phyloP scores from a whole-genome alignment of 2,329 filamentous ascomycete genomes.

The Neoscytalidium dimidiatum region DNA sequence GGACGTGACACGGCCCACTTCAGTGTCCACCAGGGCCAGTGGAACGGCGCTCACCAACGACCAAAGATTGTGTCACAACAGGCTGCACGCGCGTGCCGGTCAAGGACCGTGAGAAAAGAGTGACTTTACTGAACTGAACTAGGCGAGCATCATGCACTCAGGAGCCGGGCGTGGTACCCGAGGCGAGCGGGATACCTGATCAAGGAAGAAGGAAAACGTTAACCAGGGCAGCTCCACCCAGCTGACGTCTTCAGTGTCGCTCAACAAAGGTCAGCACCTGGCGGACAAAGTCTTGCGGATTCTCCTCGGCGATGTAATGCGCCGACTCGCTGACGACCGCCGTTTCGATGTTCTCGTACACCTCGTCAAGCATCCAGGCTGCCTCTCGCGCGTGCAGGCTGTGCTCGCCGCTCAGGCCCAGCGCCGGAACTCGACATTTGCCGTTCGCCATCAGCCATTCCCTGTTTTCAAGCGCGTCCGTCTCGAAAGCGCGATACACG shows the following conservation, averaged over 20 bases:
- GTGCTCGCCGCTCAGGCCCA: slow-evolving; percentile 29
- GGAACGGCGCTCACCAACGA: not conserved
- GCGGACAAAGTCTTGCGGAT: slow-evolving; percentile 26
- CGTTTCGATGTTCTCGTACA: slow-evolving; percentile 25
- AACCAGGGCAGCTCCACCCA: not conserved
- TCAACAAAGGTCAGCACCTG: slow-evolving; percentile 26
- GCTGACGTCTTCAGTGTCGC: slow-evolving; percentile 19
- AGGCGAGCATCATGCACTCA: not conserved
- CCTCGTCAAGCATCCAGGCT: slow-evolving; percentile 27
- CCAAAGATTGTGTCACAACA: not conserved
- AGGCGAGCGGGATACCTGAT: not conserved
- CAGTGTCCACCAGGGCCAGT: not conserved
- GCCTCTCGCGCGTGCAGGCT: slow-evolving; percentile 27
- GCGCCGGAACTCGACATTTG: slow-evolving; percentile 29
- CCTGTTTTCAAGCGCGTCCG: slow-evolving; percentile 32
- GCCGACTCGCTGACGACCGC: slow-evolving; percentile 25
- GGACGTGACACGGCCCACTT: not conserved
- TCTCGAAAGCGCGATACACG: slow-evolving; percentile 37
- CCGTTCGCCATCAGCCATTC: slow-evolving; percentile 26
- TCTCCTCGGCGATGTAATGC: slow-evolving; percentile 32
- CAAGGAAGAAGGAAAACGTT: not conserved
- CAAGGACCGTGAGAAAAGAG: not conserved
- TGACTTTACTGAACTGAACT: slow-evolving; percentile 1
- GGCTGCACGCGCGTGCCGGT: not conserved
- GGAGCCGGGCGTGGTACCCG: not conserved